Conservation (phyloP, 176 grass and related monocot species). For the Eleusine indica region DNA sequence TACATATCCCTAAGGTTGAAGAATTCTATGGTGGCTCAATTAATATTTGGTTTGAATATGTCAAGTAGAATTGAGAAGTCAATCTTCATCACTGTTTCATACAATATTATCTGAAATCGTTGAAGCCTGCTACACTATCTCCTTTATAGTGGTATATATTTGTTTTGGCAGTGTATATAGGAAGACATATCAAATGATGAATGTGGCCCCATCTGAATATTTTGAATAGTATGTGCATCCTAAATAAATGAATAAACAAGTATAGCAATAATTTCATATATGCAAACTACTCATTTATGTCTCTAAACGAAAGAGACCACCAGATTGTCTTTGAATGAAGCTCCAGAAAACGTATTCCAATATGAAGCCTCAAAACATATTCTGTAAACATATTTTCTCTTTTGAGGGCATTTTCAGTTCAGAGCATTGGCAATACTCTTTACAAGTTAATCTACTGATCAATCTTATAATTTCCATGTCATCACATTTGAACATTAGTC, state of each 20-base stretch:
- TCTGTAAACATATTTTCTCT: slow-evolving; percentile 10
- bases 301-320: slow-evolving; percentile 9
- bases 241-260: slow-evolving; percentile 1
- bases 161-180: neutral
- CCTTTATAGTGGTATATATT: neutral
- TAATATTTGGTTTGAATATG: neutral
- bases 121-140: neutral
- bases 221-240: neutral
- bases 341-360: slow-evolving; percentile 10
- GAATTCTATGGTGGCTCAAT: neutral
- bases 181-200: slow-evolving; percentile 11
- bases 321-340: neutral
- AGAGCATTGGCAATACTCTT: neutral
- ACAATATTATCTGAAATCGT: neutral
- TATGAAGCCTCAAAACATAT: slow-evolving; percentile 13
- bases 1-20: neutral
- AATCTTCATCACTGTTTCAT: neutral
- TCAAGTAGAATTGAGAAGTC: neutral
- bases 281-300: neutral
- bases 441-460: slow-evolving; percentile 17
- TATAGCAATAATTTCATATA: slow-evolving; percentile 6
- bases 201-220: neutral
- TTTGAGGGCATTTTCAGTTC: slow-evolving; percentile 18
- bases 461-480: neutral
- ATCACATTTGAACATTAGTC: slow-evolving; percentile 25